Conservation (phyloP, 495 filamentous ascomycete species). For the Tuber aestivum region DNA sequence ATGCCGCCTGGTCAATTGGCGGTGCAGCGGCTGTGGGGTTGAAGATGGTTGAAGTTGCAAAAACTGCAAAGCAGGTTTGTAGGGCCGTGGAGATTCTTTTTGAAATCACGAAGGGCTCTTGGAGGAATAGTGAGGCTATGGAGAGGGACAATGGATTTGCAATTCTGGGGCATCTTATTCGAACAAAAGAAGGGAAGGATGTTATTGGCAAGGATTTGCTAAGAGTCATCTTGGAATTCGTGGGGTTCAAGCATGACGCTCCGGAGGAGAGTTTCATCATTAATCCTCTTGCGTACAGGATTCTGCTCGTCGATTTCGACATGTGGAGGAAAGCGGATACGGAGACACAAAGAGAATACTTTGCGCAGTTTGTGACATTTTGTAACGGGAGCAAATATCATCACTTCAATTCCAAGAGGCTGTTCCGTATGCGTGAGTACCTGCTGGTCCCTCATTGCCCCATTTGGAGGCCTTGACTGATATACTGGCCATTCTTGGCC, state of each 20-base stretch:
- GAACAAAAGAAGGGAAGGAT: conserved; percentile 42
- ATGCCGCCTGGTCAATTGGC: conserved; percentile 84
- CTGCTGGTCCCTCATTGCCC: conserved; percentile 6
- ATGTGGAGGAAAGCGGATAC: conserved; percentile 74
- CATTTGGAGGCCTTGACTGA: background rate
- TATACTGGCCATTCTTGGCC: conserved; percentile 21
- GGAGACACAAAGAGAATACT: conserved; percentile 76
- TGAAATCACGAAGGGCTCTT: conserved; percentile 74
- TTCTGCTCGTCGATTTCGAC: conserved; percentile 86
- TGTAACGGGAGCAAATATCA: conserved; percentile 78
- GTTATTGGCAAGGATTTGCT: conserved; percentile 54
- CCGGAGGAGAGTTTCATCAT: conserved; percentile 70
- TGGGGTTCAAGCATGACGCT: conserved; percentile 72
- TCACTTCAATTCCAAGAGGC: conserved; percentile 78
- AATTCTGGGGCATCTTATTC: conserved; percentile 58
- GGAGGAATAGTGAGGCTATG: conserved; percentile 98
- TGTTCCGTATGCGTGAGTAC: conserved; percentile 82
- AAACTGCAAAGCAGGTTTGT: conserved; percentile 60
- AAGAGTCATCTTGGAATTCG: conserved; percentile 69
- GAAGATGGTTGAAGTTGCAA: conserved; percentile 72
- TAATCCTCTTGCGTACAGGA: conserved; percentile 87
- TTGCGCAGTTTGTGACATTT: conserved; percentile 82
- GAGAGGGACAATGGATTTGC: conserved; percentile 91
- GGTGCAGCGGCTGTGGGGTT: conserved; percentile 79
- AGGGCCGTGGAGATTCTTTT: conserved; percentile 77